Percentiles rank a stretch among this genome's conserved stretches.
Conservation (phyloP, 176 grass and related monocot species). For the Oryza punctata region DNA sequence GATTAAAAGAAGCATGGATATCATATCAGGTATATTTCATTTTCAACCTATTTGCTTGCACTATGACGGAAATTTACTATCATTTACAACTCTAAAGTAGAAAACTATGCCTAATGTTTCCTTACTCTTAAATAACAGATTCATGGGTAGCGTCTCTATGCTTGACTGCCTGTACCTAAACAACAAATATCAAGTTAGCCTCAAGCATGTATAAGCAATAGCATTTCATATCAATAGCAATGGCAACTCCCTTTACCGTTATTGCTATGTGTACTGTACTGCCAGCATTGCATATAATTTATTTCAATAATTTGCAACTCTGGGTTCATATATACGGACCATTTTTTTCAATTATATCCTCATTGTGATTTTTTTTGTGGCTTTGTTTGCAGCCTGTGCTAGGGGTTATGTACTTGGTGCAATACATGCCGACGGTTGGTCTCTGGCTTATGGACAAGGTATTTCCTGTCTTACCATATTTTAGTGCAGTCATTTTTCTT, state of each 20-base stretch:
- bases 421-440: conserved; percentile 85
- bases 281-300: not conserved
- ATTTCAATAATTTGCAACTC: not conserved
- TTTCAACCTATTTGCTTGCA: conserved; percentile 23
- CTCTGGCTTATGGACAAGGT: conserved; percentile 97
- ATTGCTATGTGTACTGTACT: not conserved
- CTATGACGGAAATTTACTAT: not conserved
- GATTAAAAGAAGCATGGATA: conserved; percentile 97
- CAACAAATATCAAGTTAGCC: not conserved
- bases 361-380: not conserved
- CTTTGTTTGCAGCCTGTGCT: conserved; percentile 76
- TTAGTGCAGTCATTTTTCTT: not conserved
- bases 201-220: not conserved
- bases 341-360: conserved; percentile 26
- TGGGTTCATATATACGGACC: not conserved
- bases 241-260: not conserved
- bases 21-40: conserved; percentile 81
- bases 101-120: not conserved
- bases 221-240: not conserved
- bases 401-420: conserved; percentile 89
- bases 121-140: not conserved
- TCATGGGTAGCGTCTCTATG: not conserved
- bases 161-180: not conserved
- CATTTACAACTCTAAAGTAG: not conserved
- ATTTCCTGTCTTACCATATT: conserved; percentile 36